Base-by-base conservation (phyloP, 2,329 filamentous ascomycete genomes). In the Tolypocladium tropicale region DNA sequence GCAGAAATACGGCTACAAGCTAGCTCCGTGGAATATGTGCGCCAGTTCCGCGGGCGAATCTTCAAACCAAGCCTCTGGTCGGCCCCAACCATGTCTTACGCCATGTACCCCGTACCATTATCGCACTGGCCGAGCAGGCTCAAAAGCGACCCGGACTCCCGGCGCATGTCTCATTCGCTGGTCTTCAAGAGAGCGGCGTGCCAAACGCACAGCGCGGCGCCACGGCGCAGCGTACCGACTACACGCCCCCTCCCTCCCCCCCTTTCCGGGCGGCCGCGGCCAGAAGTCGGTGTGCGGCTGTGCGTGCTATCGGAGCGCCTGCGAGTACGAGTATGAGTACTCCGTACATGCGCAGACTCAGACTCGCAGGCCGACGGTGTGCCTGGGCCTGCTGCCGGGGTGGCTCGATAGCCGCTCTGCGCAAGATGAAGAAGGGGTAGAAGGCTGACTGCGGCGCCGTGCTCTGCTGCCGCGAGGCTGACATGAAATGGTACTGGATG, bases 91-190 rank as follows among this genome's bases (percentile, higher is more conserved):
- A 48, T 28, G 9, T 32, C 32, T 52, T 37, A 25, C 32, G 32
- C 25, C 28, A 34, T n/a, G 39, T 21, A 43, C n/a, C 2, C n/a
- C n/a, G 39, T 43, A n/a, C n/a, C n/a, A n/a, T n/a, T n/a, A n/a
- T n/a, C 25, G 21, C 6, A 23, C 25, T 28, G 21, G 41, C 23
- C 30, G n/a, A 28, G 25, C 39, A 34, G 34, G 39, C 37, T 46
- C 52, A 46, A 37, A 28, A n/a, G 28, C 52, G 25, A 21, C 23
- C 52, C 25, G 46, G 36, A 37, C 52, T 33, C 28, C 39, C 52
- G 41, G 52, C 52, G 23, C 39, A 33, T 46, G 52, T 53, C 52
- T 53, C 52, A 53, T 53, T 37, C 33, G 34, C 50, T 33, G 33
- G n/a, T 52, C 33, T 52, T 34, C 51, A n/a, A 37, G 51, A 49